A percentile compares a stretch with the other conserved stretches of the same genome.
These are phyloP conservation scores for Noccaea bulbosa DNA, from an alignment of 345 rosid genomes.

Conservation along the genomic window DNA sequence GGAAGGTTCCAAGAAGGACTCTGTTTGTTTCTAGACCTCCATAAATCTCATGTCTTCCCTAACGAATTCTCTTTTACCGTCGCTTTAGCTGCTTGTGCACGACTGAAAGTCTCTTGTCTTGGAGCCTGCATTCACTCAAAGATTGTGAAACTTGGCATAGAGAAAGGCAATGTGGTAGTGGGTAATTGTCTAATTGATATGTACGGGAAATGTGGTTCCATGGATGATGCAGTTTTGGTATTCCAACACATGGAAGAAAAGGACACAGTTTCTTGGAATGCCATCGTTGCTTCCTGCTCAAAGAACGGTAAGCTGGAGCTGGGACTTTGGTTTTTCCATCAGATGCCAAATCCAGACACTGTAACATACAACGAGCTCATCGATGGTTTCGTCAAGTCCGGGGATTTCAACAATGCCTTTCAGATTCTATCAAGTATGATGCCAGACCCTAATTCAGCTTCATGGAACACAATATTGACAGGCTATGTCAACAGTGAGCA, in stretches of 20 bases:
- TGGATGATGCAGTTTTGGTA: constrained; percentile 58
- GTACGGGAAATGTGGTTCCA: constrained; percentile 78
- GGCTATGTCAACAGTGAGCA: constrained; percentile 63
- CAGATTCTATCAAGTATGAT: constrained; percentile 54
- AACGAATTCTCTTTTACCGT: constrained; percentile 68
- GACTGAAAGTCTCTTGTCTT: constrained; percentile 41
- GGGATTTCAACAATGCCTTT: constrained; percentile 56
- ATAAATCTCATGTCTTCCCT: constrained; percentile 50
- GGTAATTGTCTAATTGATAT: constrained; percentile 80
- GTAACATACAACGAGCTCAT: constrained; percentile 78
- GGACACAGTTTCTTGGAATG: constrained; percentile 85
- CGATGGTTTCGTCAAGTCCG: constrained; percentile 63
- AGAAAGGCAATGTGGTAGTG: constrained; percentile 47
- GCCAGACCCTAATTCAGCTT: constrained; percentile 72
- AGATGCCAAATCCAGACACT: constrained; percentile 68
- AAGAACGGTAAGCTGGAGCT: constrained; percentile 60
- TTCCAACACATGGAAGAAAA: constrained; percentile 54
- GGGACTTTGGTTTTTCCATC: constrained; percentile 55
- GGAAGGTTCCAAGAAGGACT: constrained; percentile 58
- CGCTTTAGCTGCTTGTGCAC: constrained; percentile 70
- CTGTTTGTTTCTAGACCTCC: constrained; percentile 57
- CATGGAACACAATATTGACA: constrained; percentile 82
- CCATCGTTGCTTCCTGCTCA: constrained; percentile 70
- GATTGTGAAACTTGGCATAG: constrained; percentile 60
- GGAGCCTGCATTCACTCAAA: constrained; percentile 66